These are phyloP conservation scores for Suhomyces xylopsoci DNA, from an alignment of 805 yeast genomes.

Conservation along the genomic window DNA sequence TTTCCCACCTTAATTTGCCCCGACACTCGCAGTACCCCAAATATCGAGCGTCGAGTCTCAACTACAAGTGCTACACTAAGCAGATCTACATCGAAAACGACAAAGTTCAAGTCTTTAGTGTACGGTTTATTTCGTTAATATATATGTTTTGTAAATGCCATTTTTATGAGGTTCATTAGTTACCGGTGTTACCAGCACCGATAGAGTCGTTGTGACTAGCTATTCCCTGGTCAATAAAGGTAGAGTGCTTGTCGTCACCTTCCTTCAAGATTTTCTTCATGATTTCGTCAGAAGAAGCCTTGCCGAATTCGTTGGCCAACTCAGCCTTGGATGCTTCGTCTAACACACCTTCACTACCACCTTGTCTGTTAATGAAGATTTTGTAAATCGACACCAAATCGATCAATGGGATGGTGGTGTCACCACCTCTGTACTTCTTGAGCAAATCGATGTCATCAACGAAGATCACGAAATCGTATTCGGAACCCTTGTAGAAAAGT, in stretches of 20 bases:
- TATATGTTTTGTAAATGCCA: not conserved
- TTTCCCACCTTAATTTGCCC: not conserved
- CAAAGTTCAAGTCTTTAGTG: not conserved
- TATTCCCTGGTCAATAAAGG: constrained; percentile 17
- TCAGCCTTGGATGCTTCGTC: constrained; percentile 70
- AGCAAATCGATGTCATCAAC: constrained; percentile 52
- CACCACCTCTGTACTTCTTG: constrained; percentile 48
- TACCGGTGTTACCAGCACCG: constrained; percentile 28
- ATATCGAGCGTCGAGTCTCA: not conserved
- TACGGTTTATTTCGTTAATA: not conserved
- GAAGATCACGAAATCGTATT: constrained; percentile 64
- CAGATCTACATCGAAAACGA: not conserved
- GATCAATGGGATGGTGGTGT: constrained; percentile 53
- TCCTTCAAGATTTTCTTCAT: constrained; percentile 54
- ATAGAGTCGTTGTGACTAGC: constrained; percentile 44
- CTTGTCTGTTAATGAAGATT: constrained; percentile 57
- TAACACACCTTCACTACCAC: constrained; percentile 70
- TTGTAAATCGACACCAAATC: constrained; percentile 63
- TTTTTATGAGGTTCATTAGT: constrained; percentile 8
- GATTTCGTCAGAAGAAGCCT: constrained; percentile 51
- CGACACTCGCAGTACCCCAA: not conserved
- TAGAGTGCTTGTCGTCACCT: constrained; percentile 52
- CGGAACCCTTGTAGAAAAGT: constrained; percentile 63
- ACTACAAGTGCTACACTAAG: not conserved
- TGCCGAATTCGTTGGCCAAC: constrained; percentile 67